phyloP scores from a whole-genome alignment of 441 rosid species.

The Pelargonium citronellum region DNA sequence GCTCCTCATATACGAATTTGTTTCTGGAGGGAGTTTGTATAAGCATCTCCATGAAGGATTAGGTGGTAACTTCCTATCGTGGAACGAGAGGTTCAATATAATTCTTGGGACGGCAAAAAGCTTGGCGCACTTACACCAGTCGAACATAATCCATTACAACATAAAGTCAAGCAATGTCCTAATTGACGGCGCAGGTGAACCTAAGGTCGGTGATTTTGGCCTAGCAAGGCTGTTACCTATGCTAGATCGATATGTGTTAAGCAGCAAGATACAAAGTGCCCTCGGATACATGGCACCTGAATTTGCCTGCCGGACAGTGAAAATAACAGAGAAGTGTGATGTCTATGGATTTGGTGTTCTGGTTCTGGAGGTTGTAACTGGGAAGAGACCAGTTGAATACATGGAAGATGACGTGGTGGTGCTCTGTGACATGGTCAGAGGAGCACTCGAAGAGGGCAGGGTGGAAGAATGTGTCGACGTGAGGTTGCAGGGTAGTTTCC shows the following conservation, averaged over 20 bases:
- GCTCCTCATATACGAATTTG: conserved; percentile 61
- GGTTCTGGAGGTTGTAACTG: conserved; percentile 65
- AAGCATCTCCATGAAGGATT: conserved; percentile 59
- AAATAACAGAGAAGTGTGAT: conserved; percentile 70
- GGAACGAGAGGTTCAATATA: conserved; percentile 59
- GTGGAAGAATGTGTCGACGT: conserved; percentile 74
- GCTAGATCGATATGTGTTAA: conserved; percentile 60
- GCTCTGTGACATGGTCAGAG: conserved; percentile 85
- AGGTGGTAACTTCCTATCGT: conserved; percentile 40
- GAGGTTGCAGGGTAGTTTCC: conserved; percentile 60
- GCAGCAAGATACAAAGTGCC: conserved; percentile 75
- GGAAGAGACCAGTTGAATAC: conserved; percentile 89
- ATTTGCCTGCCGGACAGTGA: conserved; percentile 63
- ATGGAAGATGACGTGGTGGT: conserved; percentile 97
- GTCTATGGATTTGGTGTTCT: conserved; percentile 67
- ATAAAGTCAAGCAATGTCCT: conserved; percentile 64
- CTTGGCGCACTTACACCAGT: conserved; percentile 54
- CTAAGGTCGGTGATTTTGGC: conserved; percentile 66
- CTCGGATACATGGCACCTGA: conserved; percentile 83
- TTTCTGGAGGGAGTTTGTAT: conserved; percentile 58
- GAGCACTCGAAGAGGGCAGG: conserved; percentile 74
- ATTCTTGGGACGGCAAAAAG: conserved; percentile 61
- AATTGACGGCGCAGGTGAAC: conserved; percentile 48
- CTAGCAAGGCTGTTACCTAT: conserved; percentile 64
- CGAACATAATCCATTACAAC: conserved; percentile 63